Base-by-base conservation (phyloP, 352 stramenopile genomes). In the Peronospora farinosa region DNA sequence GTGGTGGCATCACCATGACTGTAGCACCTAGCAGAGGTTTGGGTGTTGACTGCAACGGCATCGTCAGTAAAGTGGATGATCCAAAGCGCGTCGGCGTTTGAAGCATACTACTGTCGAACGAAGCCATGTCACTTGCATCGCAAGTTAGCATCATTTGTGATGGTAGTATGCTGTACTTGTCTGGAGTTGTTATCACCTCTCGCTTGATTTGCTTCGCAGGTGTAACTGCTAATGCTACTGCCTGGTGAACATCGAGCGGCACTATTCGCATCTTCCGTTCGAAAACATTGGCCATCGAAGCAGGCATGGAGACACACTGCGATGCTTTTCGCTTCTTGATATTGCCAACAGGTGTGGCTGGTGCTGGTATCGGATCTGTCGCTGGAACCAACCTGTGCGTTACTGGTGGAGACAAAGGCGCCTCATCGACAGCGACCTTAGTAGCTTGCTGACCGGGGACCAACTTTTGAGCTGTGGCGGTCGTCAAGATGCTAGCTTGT, bases 81-180 rank as follows among this genome's bases (percentile, higher is more conserved):
- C 33, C 41, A 15, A 69, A n/a, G 6, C 27, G 27, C 13, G 42
- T 54, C 3, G 69, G 69, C 5, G 69, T 81, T 15, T 68, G 63
- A 10, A 59, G 7, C 36, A 51, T 41, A 13, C 51, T 63, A 17
- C 47, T 33, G 19, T 63, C 32, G 31, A 57, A 54, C n/a, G 39
- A 15, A 33, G 51, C 16, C 36, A 57, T 49, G 12, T 27, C 51
- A 27, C 28, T 32, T 15, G 7, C 21, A 27, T 31, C 32, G 11
- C 11, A 38, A 31, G 30, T 21, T 32, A 31, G 15, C 17, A 33
- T 51, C 23, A 45, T 49, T 11, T 48, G 41, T 12, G 50, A 37
- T 8, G 50, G 55, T 11, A 57, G 23, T 47, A 49, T 27, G 25
- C 10, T 51, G 41, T 30, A 39, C 17, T 40, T 40, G 31, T 16